phyloP scores from a whole-genome alignment of 768 basidiomycete species.

The Hericium coralloides region DNA sequence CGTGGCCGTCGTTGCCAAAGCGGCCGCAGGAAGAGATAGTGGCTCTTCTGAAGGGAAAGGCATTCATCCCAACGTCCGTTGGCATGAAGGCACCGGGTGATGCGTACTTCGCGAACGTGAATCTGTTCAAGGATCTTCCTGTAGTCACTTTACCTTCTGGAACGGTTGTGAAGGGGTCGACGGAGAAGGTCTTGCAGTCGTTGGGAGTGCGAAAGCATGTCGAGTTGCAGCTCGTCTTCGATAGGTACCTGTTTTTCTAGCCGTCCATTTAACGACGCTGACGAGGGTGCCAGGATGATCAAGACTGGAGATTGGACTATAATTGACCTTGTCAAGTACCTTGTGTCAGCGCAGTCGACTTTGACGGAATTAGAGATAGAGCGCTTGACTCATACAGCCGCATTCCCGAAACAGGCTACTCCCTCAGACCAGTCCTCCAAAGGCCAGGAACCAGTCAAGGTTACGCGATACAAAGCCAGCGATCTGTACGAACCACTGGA shows the following conservation, averaged over 20 bases:
- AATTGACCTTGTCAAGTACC: constrained; percentile 77
- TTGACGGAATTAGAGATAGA: constrained; percentile 50
- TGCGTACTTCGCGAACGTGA: constrained; percentile 78
- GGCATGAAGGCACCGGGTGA: constrained; percentile 69
- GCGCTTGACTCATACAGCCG: constrained; percentile 52
- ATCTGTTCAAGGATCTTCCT: constrained; percentile 85
- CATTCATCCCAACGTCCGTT: constrained; percentile 43
- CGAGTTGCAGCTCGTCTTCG: constrained; percentile 89
- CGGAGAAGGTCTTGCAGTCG: constrained; percentile 63
- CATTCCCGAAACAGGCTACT: constrained; percentile 57
- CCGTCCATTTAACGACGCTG: background rate
- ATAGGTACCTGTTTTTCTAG: constrained; percentile 37
- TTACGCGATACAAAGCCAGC: constrained; percentile 47
- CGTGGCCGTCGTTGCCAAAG: constrained; percentile 59
- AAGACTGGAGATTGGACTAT: constrained; percentile 88
- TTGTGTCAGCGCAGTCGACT: constrained; percentile 69
- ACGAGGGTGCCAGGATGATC: constrained; percentile 52
- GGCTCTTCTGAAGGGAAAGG: constrained; percentile 30
- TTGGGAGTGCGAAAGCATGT: constrained; percentile 89
- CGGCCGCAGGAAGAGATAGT: constrained; percentile 34
- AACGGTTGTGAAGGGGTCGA: constrained; percentile 47
- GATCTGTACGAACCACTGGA: constrained; percentile 83
- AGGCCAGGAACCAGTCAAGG: constrained; percentile 20
- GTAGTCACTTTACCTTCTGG: constrained; percentile 67
- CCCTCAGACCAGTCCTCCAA: constrained; percentile 31